Evolutionary conservation across 164 flowering plant genomes (phyloP).

Genomic region (Macadamia integrifolia): DNA sequence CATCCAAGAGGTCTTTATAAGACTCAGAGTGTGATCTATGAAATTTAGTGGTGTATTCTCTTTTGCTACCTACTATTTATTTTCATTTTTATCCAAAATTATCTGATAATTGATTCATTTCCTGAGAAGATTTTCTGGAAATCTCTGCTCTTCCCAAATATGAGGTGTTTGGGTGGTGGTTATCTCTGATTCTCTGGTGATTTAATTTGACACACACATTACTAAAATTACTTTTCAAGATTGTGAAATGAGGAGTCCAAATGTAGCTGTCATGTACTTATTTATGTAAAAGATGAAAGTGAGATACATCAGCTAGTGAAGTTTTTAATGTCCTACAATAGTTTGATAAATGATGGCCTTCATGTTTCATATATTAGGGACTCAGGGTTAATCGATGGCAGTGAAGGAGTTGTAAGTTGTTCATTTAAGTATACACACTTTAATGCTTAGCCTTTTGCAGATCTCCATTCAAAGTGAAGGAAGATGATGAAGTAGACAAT

Average conservation of each 20-base stretch:
- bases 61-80: too few relatives aligned
- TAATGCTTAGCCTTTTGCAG: constrained; percentile 29
- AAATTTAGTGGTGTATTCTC: neutral
- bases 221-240: neutral
- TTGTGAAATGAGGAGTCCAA: neutral
- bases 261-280: neutral
- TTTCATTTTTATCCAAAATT: neutral
- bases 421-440: neutral
- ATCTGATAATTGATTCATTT: neutral
- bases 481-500: constrained; percentile 92
- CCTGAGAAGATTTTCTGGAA: too few relatives aligned
- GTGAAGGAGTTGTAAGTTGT: neutral
- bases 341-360: neutral
- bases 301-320: neutral
- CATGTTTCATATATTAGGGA: neutral
- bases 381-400: neutral
- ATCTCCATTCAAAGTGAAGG: constrained; percentile 87
- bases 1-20: too few relatives aligned
- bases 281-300: neutral
- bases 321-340: neutral
- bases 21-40: too few relatives aligned
- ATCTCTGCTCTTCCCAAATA: neutral
- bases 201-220: neutral
- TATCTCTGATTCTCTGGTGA: neutral
- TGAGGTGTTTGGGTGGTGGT: too few relatives aligned